Percentiles rank a stretch among this genome's conserved stretches.
Conservation (phyloP, 345 rosid genomes). For the Cochlearia excelsa region DNA sequence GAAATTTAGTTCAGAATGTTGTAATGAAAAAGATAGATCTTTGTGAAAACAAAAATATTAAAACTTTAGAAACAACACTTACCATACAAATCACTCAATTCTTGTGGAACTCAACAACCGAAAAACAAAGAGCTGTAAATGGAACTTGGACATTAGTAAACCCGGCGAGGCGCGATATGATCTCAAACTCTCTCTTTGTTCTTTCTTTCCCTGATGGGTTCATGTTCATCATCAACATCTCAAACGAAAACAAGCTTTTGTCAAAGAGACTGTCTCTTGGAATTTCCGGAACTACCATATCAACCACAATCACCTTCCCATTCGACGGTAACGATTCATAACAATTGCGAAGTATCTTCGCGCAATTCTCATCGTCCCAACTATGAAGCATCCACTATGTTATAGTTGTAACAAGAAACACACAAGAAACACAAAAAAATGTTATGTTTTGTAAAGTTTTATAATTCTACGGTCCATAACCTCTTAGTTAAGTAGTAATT, state of each 20-base stretch:
- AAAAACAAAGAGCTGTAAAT: conserved; percentile 38
- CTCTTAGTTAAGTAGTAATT: too few relatives aligned
- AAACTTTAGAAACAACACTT: too few relatives aligned
- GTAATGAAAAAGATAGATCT: too few relatives aligned
- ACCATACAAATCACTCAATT: not conserved
- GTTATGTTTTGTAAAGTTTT: not conserved
- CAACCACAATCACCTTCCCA: conserved; percentile 49
- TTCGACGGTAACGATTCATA: conserved; percentile 36
- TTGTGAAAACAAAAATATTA: too few relatives aligned
- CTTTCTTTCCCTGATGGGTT: conserved; percentile 44
- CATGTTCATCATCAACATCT: conserved; percentile 37
- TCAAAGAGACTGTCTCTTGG: conserved; percentile 30
- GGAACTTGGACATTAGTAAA: conserved; percentile 47
- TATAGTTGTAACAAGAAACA: conserved; percentile 6
- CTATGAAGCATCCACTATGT: conserved; percentile 48
- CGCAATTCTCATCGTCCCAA: conserved; percentile 41
- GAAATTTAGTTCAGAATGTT: too few relatives aligned
- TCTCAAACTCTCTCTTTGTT: conserved; percentile 40
- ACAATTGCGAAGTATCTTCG: conserved; percentile 50
- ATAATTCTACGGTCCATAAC: not conserved
- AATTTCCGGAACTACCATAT: conserved; percentile 41
- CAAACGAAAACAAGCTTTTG: conserved; percentile 42
- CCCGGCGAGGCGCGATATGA: conserved; percentile 45
- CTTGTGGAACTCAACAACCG: conserved; percentile 45
- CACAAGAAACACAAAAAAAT: not conserved